Percentiles rank a stretch among this genome's conserved stretches.
Conservation (phyloP, 192 early-diverging fungal species). For the Chytriomyces sp. region DNA sequence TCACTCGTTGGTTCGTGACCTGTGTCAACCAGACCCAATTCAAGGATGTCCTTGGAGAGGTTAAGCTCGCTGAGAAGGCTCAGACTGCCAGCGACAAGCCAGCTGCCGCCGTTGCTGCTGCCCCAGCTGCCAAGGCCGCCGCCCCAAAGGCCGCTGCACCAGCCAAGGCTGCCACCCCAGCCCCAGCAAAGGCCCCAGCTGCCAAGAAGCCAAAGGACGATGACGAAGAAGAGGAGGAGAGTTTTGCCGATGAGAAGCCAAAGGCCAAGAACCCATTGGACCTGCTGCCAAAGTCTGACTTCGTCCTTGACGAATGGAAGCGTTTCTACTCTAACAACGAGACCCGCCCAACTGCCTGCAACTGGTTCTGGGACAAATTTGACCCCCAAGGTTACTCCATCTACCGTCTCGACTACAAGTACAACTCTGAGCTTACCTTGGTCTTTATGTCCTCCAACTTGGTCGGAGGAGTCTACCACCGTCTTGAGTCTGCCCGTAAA, state of each 20-base stretch:
- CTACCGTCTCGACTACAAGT: constrained; percentile 94
- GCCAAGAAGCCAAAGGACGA: constrained; percentile 62
- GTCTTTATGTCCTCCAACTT: constrained; percentile 93
- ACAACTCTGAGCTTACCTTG: constrained; percentile 89
- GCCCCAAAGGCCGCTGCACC: constrained; percentile 36
- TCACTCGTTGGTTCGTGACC: constrained; percentile 93
- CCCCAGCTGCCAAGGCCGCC: constrained; percentile 63
- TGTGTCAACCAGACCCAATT: constrained; percentile 81
- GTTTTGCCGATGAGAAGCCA: constrained; percentile 71
- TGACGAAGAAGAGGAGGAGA: constrained; percentile 67
- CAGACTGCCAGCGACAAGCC: constrained; percentile 31
- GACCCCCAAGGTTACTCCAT: constrained; percentile 89
- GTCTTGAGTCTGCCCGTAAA: constrained; percentile 90
- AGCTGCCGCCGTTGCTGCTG: constrained; percentile 29
- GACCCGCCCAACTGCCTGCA: constrained; percentile 78
- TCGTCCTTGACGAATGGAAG: constrained; percentile 94
- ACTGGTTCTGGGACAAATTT: constrained; percentile 94
- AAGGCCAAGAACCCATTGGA: constrained; percentile 93
- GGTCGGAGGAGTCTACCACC: constrained; percentile 89
- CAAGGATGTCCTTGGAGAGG: constrained; percentile 79
- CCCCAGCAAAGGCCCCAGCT: constrained; percentile 62
- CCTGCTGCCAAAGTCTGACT: constrained; percentile 78
- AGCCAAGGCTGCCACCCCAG: constrained; percentile 29
- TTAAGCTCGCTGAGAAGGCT: constrained; percentile 69
- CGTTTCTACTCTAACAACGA: constrained; percentile 97